These are phyloP conservation scores for Candida sithepensis DNA, from an alignment of 805 yeast genomes.

Conservation along the genomic window DNA sequence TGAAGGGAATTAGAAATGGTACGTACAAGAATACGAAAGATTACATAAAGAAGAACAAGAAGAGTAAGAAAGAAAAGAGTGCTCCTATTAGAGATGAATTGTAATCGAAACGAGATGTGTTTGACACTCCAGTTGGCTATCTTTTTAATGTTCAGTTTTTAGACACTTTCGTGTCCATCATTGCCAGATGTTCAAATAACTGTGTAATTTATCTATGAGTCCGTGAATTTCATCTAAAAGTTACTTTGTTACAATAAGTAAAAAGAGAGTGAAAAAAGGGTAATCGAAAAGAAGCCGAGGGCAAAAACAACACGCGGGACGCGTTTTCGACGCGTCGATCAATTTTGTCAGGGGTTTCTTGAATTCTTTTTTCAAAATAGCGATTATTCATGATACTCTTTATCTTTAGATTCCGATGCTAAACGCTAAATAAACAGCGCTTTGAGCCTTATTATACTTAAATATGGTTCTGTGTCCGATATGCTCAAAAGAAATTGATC, in stretches of 20 bases:
- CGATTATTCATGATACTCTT: too few relatives aligned
- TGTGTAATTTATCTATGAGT: too few relatives aligned
- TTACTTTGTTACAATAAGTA: too few relatives aligned
- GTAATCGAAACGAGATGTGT: background rate
- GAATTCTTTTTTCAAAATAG: background rate
- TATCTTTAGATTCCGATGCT: too few relatives aligned
- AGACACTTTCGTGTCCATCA: too few relatives aligned
- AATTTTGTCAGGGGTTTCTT: background rate
- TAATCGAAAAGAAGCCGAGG: background rate
- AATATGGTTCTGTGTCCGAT: constrained; percentile 35
- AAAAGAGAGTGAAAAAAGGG: background rate
- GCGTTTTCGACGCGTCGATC: background rate
- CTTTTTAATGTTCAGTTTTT: too few relatives aligned
- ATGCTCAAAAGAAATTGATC: constrained; percentile 26
- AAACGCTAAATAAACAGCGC: too few relatives aligned
- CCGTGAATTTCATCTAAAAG: too few relatives aligned
- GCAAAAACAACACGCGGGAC: background rate
- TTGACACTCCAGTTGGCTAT: too few relatives aligned
- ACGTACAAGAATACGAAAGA: constrained; percentile 20
- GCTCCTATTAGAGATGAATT: constrained; percentile 19
- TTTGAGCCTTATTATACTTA: background rate
- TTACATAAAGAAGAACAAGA: constrained; percentile 22
- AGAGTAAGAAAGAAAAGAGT: constrained; percentile 4
- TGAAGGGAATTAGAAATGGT: constrained; percentile 22
- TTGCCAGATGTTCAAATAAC: too few relatives aligned